Percentiles rank a stretch among this genome's conserved stretches.
These are phyloP conservation scores for Neurospora discreta DNA, from an alignment of 495 filamentous ascomycete species.

Conservation along the genomic window DNA sequence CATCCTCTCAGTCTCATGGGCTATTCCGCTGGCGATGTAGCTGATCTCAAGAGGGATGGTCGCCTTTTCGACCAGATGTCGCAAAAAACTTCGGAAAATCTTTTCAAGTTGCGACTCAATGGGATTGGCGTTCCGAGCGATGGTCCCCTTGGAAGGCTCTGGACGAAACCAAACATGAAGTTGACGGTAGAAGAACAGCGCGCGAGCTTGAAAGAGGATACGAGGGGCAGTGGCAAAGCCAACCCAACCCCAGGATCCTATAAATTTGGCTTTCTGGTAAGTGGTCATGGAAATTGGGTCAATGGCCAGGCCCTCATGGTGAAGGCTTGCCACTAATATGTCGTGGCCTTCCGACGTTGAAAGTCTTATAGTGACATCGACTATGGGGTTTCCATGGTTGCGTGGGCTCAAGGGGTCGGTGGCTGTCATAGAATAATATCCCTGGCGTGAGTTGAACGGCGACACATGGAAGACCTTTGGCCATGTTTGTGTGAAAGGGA, in stretches of 20 bases:
- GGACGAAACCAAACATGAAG: constrained; percentile 49
- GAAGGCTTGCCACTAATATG: constrained; percentile 45
- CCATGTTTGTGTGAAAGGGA: constrained; percentile 39
- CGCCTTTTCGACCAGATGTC: constrained; percentile 31
- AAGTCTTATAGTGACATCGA: constrained; percentile 47
- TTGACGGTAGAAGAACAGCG: constrained; percentile 39
- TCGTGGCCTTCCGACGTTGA: constrained; percentile 41
- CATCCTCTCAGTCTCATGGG: constrained; percentile 24
- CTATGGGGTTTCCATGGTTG: constrained; percentile 22
- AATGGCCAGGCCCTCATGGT: constrained; percentile 34
- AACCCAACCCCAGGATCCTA: constrained; percentile 50
- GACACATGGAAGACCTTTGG: constrained; percentile 66
- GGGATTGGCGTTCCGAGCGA: constrained; percentile 35
- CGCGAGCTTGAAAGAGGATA: constrained; percentile 45
- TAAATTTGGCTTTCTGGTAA: constrained; percentile 33
- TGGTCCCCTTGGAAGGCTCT: constrained; percentile 40
- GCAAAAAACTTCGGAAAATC: constrained; percentile 42
- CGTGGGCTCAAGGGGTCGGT: constrained; percentile 39
- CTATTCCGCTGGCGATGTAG: constrained; percentile 40
- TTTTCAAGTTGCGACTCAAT: constrained; percentile 38
- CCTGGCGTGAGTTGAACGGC: constrained; percentile 58
- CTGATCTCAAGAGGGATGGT: constrained; percentile 29
- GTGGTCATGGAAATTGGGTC: constrained; percentile 35
- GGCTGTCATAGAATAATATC: constrained; percentile 44
- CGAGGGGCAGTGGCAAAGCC: constrained; percentile 51